phyloP scores from a whole-genome alignment of 768 basidiomycete genomes.

The Amanita exitialis region DNA sequence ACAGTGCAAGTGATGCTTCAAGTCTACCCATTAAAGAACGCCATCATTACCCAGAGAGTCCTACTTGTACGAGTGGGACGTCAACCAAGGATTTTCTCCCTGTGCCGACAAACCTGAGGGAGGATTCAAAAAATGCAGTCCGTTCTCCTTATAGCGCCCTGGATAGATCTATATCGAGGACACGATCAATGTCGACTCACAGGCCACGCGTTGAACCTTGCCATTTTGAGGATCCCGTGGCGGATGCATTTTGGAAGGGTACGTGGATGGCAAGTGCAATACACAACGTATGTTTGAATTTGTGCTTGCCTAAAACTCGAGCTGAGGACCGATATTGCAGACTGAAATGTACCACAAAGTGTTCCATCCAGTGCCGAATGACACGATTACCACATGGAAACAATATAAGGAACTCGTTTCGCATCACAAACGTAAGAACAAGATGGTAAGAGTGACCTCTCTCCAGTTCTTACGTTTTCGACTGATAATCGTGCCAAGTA shows the following conservation, averaged over 20 bases:
- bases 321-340: slow-evolving; percentile 27
- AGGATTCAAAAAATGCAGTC: no score
- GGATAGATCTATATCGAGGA: slow-evolving; percentile 31
- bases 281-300: slow-evolving; percentile 63
- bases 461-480: slow-evolving; percentile 6
- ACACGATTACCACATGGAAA: slow-evolving; percentile 90
- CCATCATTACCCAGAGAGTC: no score
- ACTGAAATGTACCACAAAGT: slow-evolving; percentile 95
- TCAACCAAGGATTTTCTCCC: no score
- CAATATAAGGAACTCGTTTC: slow-evolving; percentile 80
- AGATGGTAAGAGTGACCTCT: slow-evolving; percentile 38
- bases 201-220: slow-evolving; percentile 68
- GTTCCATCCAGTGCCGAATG: slow-evolving; percentile 90
- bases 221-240: slow-evolving; percentile 83
- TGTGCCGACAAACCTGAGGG: no score
- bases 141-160: no score
- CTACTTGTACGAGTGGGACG: no score
- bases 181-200: slow-evolving; percentile 45
- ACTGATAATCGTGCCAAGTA: slow-evolving; percentile 29
- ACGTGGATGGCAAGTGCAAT: slow-evolving; percentile 83
- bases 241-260: slow-evolving; percentile 81
- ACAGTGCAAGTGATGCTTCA: no score
- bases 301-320: background rate
- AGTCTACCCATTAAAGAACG: no score
- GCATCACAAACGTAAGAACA: slow-evolving; percentile 67